Percentiles rank a stretch among this genome's conserved stretches.
Evolutionary conservation across 176 grass and related monocot species (phyloP).

Genomic region (Aegilops speltoides): DNA sequence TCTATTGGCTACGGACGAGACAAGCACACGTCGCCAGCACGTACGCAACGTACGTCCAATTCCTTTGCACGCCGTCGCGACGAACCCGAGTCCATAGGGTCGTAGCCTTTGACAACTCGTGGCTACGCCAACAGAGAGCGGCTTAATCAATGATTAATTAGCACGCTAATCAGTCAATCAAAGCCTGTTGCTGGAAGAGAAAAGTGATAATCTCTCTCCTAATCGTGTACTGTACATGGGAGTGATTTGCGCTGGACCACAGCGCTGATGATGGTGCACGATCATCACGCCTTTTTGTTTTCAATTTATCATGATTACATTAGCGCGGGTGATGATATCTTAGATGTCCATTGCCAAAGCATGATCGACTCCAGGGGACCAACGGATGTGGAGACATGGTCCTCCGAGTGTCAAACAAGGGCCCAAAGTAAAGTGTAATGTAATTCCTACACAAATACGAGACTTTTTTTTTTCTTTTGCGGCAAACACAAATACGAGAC

Average conservation of each 20-base stretch:
- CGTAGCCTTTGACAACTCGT: conserved; percentile 7
- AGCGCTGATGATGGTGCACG: neutral
- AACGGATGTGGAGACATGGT: conserved; percentile 43
- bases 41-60: neutral
- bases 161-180: neutral
- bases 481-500: no score
- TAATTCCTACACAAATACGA: no score
- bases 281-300: neutral
- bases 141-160: neutral
- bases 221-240: neutral
- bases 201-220: conserved; percentile 4
- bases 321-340: neutral
- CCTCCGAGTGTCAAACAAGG: conserved; percentile 41
- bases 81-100: neutral
- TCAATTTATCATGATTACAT: conserved; percentile 21
- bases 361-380: neutral
- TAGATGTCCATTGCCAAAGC: neutral
- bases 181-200: neutral
- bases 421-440: no score
- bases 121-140: neutral
- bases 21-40: neutral
- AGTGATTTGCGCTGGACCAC: conserved; percentile 41
- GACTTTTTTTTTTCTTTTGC: no score
- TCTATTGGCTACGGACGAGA: conserved; percentile 13
- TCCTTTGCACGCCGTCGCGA: neutral